Conservation (phyloP, 257 asterid species). For the Nemophila menziesii region DNA sequence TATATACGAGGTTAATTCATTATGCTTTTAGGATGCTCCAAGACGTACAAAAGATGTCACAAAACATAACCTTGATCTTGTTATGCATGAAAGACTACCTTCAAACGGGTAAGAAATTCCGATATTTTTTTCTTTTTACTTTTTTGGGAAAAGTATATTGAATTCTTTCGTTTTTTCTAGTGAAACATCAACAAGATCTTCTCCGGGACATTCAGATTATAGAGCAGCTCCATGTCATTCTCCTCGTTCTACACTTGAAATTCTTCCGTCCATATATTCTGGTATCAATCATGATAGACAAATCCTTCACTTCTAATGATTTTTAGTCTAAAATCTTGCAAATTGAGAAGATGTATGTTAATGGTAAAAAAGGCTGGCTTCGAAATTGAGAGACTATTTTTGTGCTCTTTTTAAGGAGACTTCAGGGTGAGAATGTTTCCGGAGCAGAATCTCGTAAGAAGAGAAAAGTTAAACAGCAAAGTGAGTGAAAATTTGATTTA, state of each 20-base stretch:
- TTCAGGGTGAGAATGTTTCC: neutral
- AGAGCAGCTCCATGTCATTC: conserved; percentile 31
- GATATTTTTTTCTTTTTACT: conserved; percentile 1
- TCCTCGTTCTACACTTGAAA: conserved; percentile 49
- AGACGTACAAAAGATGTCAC: conserved; percentile 22
- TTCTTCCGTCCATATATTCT: conserved; percentile 25
- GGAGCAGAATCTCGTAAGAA: neutral
- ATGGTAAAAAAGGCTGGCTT: neutral
- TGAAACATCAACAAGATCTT: conserved; percentile 26
- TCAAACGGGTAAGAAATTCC: conserved; percentile 19
- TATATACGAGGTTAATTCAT: conserved; percentile 1
- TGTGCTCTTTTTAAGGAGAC: neutral
- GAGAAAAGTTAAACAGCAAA: neutral
- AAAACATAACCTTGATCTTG: conserved; percentile 21
- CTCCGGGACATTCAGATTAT: conserved; percentile 21
- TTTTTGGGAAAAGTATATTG: no score
- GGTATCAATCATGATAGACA: conserved; percentile 23
- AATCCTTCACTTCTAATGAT: conserved; percentile 13
- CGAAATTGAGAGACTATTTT: neutral
- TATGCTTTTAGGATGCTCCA: conserved; percentile 25
- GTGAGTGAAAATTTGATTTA: neutral
- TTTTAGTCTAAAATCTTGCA: neutral
- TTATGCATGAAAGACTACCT: conserved; percentile 30
- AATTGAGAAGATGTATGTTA: neutral
- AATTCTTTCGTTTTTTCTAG: conserved; percentile 18